Percentiles rank a stretch among this genome's conserved stretches.
These are phyloP conservation scores for Penicillium diatomitis DNA, from an alignment of 495 filamentous ascomycete genomes.

Conservation along the genomic window DNA sequence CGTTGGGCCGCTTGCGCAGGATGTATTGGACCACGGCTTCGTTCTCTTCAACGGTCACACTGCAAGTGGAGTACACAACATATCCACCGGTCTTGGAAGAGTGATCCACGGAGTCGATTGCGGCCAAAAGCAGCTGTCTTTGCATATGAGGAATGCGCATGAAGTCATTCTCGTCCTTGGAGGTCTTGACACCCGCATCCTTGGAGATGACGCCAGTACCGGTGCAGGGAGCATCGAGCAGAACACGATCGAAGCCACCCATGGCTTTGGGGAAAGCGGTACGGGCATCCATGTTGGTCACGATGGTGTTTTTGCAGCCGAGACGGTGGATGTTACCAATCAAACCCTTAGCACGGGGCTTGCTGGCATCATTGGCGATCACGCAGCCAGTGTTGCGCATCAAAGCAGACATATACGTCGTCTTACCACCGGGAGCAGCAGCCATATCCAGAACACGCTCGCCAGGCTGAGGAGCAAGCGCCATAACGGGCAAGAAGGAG, in stretches of 20 bases:
- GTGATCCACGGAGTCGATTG: slow-evolving; percentile 91
- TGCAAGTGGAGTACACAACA: slow-evolving; percentile 90
- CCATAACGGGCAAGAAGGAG: slow-evolving; percentile 97
- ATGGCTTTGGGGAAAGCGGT: slow-evolving; percentile 84
- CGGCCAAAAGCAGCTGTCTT: slow-evolving; percentile 83
- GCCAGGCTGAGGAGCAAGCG: slow-evolving; percentile 83
- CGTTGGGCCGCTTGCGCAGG: slow-evolving; percentile 81
- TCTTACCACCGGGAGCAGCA: slow-evolving; percentile 95
- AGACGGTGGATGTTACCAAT: slow-evolving; percentile 97
- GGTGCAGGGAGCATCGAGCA: slow-evolving; percentile 75
- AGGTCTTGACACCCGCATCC: slow-evolving; percentile 90
- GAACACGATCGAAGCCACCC: slow-evolving; percentile 82
- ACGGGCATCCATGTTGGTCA: slow-evolving; percentile 87
- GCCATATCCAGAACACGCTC: slow-evolving; percentile 93
- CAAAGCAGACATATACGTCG: slow-evolving; percentile 87
- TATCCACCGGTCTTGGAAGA: slow-evolving; percentile 80
- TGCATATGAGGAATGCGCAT: slow-evolving; percentile 84
- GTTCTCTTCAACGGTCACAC: slow-evolving; percentile 86
- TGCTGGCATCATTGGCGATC: slow-evolving; percentile 95
- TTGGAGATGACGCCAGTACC: slow-evolving; percentile 91
- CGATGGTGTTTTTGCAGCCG: slow-evolving; percentile 84
- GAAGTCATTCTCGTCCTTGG: slow-evolving; percentile 93
- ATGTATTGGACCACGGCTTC: slow-evolving; percentile 92
- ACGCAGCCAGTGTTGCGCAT: slow-evolving; percentile 98
- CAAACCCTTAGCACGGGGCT: slow-evolving; percentile 84